Conservation (phyloP, 2,329 filamentous ascomycete species). For the Pezicula neosporulosa region DNA sequence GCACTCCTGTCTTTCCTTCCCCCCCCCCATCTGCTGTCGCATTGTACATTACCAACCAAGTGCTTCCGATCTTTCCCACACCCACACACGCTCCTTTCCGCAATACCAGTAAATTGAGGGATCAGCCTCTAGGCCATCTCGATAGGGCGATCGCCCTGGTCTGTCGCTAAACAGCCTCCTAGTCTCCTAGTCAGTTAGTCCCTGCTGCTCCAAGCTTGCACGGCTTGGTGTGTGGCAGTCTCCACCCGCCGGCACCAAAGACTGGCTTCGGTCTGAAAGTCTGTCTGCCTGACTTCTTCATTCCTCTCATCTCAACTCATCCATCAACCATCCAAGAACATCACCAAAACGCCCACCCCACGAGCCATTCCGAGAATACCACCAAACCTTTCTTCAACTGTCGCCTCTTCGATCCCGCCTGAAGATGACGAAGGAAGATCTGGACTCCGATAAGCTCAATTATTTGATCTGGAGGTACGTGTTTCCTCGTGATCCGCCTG, state of each 20-base stretch:
- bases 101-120: too few species aligned
- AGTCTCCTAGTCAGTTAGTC: background rate
- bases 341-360: background rate
- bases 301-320: constrained; percentile 16
- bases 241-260: background rate
- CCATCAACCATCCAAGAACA: constrained; percentile 4
- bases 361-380: background rate
- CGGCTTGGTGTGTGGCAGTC: background rate
- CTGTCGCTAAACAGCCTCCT: background rate
- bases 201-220: background rate
- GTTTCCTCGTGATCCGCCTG: constrained; percentile 25
- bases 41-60: too few species aligned
- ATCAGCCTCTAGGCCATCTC: background rate
- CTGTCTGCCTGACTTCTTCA: constrained; percentile 14
- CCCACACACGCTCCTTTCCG: too few species aligned
- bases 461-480: constrained; percentile 69
- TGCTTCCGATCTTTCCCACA: too few species aligned
- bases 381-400: background rate
- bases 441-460: constrained; percentile 66
- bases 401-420: background rate
- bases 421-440: constrained; percentile 31
- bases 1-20: too few species aligned
- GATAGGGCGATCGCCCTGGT: background rate
- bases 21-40: too few species aligned
- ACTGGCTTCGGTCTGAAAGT: background rate